Conservation (phyloP, 2,329 filamentous ascomycete genomes). For the Leptosphaerulina australis region DNA sequence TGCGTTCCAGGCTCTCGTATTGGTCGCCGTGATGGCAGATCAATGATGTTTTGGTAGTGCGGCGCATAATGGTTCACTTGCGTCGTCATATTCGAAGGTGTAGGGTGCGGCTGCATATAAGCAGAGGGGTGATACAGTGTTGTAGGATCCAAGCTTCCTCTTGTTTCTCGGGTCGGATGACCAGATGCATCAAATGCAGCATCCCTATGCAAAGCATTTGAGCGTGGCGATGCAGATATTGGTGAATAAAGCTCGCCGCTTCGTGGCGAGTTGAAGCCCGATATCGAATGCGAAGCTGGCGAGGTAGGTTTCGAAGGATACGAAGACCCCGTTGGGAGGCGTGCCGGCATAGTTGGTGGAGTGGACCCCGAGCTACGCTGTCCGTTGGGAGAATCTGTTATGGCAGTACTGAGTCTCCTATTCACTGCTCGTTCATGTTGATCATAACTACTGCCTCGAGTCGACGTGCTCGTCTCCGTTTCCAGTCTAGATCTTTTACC, state of each 20-base stretch:
- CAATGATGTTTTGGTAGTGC: conserved; percentile 33
- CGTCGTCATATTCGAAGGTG: conserved; percentile 8
- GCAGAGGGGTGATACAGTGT: conserved; percentile 25
- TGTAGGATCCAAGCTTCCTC: conserved; percentile 28
- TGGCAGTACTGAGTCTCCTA: conserved; percentile 38
- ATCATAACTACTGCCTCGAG: conserved; percentile 41
- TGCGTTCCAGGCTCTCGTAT: conserved; percentile 34
- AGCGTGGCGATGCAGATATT: conserved; percentile 43
- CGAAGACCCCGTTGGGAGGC: conserved; percentile 34
- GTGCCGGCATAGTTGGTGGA: conserved; percentile 33
- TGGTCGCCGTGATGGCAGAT: conserved; percentile 42
- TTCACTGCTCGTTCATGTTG: conserved; percentile 33
- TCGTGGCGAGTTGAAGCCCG: conserved; percentile 44
- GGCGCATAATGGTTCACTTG: conserved; percentile 6
- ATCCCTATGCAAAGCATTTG: conserved; percentile 36
- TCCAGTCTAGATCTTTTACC: conserved; percentile 54
- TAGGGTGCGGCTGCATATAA: conserved; percentile 24
- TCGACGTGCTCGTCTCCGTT: conserved; percentile 44
- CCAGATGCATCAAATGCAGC: conserved; percentile 29
- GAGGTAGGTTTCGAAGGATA: conserved; percentile 44
- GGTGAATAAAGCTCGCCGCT: conserved; percentile 44
- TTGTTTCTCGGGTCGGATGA: conserved; percentile 28
- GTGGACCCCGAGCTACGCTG: conserved; percentile 36
- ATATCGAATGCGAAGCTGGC: conserved; percentile 38
- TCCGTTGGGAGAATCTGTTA: conserved; percentile 26